Conservation (phyloP, 352 stramenopile genomes). For the Chrysophaeum taylorii region DNA sequence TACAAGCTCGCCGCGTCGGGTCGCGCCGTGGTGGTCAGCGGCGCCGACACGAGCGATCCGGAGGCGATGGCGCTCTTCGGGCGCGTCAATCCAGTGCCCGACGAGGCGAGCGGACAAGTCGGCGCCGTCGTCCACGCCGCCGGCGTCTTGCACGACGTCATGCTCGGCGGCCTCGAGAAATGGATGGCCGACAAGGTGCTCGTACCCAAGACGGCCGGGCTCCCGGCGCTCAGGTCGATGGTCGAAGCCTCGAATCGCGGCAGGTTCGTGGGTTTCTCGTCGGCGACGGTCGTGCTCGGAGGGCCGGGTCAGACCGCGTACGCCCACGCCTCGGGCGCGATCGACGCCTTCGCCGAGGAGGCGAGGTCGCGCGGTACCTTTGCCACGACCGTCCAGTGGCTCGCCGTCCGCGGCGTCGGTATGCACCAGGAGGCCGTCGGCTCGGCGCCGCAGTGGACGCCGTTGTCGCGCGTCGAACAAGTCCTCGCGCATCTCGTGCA, state of each 20-base stretch:
- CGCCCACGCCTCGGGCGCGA: not conserved
- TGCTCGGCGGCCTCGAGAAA: too few relatives aligned
- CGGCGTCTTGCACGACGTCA: not conserved
- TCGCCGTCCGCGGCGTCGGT: not conserved
- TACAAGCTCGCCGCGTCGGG: too few relatives aligned
- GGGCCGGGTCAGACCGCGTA: not conserved
- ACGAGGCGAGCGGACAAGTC: too few relatives aligned
- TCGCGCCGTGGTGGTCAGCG: too few relatives aligned
- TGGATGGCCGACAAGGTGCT: not conserved
- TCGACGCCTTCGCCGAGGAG: not conserved
- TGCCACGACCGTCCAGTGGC: not conserved
- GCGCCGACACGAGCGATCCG: too few relatives aligned
- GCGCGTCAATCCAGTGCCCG: too few relatives aligned
- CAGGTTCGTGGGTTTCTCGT: not conserved
- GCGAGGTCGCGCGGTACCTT: not conserved
- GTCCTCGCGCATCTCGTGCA: too few relatives aligned
- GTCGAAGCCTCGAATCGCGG: not conserved
- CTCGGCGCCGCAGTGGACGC: not conserved
- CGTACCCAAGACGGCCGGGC: not conserved
- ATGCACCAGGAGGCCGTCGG: not conserved
- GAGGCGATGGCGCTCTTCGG: too few relatives aligned
- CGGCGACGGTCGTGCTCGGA: not conserved
- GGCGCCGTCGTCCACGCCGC: not conserved
- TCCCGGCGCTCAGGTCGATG: not conserved
- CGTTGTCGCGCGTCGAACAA: not conserved